A percentile compares a stretch with the other conserved stretches of the same genome.
These are phyloP conservation scores for Allium fistulosum DNA, from an alignment of 106 monocot species.

Conservation along the genomic window DNA sequence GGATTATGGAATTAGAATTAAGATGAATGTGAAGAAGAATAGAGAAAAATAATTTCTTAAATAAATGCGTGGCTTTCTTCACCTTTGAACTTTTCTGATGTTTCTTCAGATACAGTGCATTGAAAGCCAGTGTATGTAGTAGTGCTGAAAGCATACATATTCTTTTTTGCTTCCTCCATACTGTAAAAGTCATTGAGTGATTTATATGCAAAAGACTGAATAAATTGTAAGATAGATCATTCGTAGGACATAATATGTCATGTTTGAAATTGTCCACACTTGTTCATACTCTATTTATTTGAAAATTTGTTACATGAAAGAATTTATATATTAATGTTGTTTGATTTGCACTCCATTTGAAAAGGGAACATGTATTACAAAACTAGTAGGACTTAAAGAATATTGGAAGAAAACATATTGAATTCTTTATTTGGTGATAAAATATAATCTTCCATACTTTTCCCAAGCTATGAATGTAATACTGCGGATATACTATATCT, in stretches of 20 bases:
- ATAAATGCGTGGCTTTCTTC: background rate
- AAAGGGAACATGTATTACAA: too few relatives aligned
- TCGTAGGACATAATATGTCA: background rate
- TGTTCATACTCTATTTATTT: too few relatives aligned
- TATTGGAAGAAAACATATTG: too few relatives aligned
- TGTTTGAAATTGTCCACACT: too few relatives aligned
- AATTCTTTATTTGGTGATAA: too few relatives aligned
- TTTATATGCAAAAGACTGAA: background rate
- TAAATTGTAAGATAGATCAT: background rate
- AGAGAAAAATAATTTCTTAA: background rate
- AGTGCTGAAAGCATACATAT: constrained; percentile 99
- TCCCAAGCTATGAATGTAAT: too few relatives aligned
- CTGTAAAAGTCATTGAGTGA: constrained; percentile 24
- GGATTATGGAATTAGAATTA: constrained; percentile 3
- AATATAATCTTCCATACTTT: too few relatives aligned
- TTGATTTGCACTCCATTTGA: too few relatives aligned
- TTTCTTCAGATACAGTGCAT: constrained; percentile 87
- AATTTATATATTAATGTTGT: too few relatives aligned
- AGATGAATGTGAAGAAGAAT: background rate
- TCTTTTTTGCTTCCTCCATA: constrained; percentile 98
- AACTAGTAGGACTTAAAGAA: too few relatives aligned
- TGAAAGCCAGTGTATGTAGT: constrained; percentile 97
- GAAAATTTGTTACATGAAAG: too few relatives aligned
- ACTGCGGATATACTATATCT: too few relatives aligned
- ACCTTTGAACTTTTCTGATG: constrained; percentile 98